These are phyloP conservation scores for Solanum hybrid DNA, from an alignment of 305 asterid genomes.

Conservation along the genomic window DNA sequence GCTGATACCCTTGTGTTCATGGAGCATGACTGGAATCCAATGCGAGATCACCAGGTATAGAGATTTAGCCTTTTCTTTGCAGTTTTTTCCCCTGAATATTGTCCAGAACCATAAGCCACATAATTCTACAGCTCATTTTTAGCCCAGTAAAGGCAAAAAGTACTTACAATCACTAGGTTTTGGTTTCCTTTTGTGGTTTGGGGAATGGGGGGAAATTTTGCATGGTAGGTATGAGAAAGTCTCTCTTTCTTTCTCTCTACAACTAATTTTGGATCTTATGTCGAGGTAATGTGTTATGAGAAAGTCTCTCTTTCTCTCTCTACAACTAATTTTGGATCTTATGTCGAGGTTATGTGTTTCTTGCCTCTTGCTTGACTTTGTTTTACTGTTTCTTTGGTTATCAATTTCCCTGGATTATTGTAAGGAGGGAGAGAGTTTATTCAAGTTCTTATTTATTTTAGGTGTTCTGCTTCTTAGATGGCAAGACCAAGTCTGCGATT, in stretches of 20 bases:
- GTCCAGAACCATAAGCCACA: not conserved
- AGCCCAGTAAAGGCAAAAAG: not conserved
- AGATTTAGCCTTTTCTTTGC: not conserved
- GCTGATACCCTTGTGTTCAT: constrained; percentile 99
- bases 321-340: not conserved
- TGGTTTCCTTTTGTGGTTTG: not conserved
- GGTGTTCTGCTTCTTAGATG: not conserved
- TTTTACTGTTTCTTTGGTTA: not conserved
- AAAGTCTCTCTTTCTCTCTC: not conserved
- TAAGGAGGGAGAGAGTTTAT: not conserved
- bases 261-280: not conserved
- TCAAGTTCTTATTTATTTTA: not conserved
- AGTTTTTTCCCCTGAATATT: not conserved
- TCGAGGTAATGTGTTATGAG: not conserved
- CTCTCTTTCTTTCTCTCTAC: not conserved
- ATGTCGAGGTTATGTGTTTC: not conserved
- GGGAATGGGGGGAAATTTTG: not conserved
- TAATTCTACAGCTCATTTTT: not conserved
- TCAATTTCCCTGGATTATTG: not conserved
- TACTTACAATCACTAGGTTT: not conserved
- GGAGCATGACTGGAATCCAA: constrained; percentile 99
- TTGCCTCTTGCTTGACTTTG: not conserved
- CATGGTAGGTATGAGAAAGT: not conserved
- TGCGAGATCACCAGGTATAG: constrained; percentile 96
- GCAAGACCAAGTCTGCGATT: not conserved